Evolutionary conservation across 2,329 filamentous ascomycete genomes (phyloP).

Genomic region (Colletotrichum sansevieriae): DNA sequence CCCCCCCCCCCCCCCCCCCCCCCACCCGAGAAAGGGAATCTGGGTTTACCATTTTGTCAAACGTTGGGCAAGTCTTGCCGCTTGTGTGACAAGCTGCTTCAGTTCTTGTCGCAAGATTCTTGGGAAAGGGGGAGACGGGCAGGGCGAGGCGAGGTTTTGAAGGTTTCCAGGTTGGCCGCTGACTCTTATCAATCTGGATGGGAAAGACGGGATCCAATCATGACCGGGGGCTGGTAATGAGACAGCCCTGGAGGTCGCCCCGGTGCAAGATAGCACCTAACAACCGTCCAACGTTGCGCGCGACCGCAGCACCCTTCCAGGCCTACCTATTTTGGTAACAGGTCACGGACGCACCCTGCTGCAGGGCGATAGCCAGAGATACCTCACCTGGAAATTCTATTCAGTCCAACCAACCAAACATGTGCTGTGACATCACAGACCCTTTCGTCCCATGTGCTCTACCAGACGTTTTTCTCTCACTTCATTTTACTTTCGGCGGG

Average conservation of each 20-base stretch:
- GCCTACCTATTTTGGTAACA: not conserved
- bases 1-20: too few relatives aligned
- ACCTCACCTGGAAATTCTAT: too few relatives aligned
- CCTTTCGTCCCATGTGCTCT: slow-evolving; percentile 16
- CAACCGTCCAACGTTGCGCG: not conserved
- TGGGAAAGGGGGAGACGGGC: not conserved
- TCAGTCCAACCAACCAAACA: not conserved
- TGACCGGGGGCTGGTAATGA: not conserved
- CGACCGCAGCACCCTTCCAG: too few relatives aligned
- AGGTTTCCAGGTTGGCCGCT: not conserved
- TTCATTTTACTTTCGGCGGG: slow-evolving; percentile 18
- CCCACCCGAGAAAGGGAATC: too few relatives aligned
- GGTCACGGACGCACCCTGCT: too few relatives aligned
- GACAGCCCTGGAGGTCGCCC: not conserved
- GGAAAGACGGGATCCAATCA: not conserved
- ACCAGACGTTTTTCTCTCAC: not conserved
- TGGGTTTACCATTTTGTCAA: slow-evolving; percentile 10
- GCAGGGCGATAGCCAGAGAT: too few relatives aligned
- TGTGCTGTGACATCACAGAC: slow-evolving; percentile 21
- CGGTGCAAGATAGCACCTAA: slow-evolving; percentile 3
- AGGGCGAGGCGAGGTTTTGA: slow-evolving; percentile 2
- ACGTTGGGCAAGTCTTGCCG: slow-evolving; percentile 13
- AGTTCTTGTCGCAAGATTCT: slow-evolving; percentile 6
- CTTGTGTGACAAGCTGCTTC: slow-evolving; percentile 9
- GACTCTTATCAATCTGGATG: not conserved